Evolutionary conservation across 1,139 yeast species (phyloP), one percentile per base, ranked within the genome.

Genomic region (Taiozyma sp.): DNA sequence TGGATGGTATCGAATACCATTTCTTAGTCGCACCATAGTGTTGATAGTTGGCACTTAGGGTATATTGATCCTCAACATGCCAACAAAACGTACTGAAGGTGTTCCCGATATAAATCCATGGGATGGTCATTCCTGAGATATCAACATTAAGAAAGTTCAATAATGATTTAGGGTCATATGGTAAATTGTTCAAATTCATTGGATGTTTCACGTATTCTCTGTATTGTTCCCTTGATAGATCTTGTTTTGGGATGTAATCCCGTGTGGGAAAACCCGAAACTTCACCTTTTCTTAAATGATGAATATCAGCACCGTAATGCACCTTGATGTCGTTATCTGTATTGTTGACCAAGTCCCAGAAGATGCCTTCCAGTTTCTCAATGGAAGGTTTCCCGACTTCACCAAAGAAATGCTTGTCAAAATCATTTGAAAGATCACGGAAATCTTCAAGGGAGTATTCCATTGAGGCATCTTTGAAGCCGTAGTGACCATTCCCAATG

Each of bases 401-500:
- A 28, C 63, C 54, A 58, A 80, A 81, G 42, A 71, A 68, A 3
- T 62, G 54, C 8, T 70, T 70, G 48, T 66, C 73, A 64, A 87
- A 87, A 23, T 76, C 73, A 34, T 71, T 68, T 55, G 92, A 87
- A 57, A 80, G 71, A 13, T 76, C 68, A 54, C 77, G 76, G 65
- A 91, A 92, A 53, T 86, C 84, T 0, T 67, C 60, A 24, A 83
- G 69, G 0, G 85, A 74, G 63, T 87, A 89, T 52, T 76, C 75
- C 44, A 79, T 74, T 6, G 77, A 73, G 23, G 86, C 83, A 57
- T 88, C 96, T 59, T 87, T 92, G 66, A 92, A 92, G 0, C 96
- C 96, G 64, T 90, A 92, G 59, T 85, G 93, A 1, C 96, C 95
- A 2, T 92, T 87, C 0, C 96, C 97, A 8, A 87, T 75, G 16